phyloP scores from a whole-genome alignment of 2,329 filamentous ascomycete genomes.

The Ascochyta fabae region DNA sequence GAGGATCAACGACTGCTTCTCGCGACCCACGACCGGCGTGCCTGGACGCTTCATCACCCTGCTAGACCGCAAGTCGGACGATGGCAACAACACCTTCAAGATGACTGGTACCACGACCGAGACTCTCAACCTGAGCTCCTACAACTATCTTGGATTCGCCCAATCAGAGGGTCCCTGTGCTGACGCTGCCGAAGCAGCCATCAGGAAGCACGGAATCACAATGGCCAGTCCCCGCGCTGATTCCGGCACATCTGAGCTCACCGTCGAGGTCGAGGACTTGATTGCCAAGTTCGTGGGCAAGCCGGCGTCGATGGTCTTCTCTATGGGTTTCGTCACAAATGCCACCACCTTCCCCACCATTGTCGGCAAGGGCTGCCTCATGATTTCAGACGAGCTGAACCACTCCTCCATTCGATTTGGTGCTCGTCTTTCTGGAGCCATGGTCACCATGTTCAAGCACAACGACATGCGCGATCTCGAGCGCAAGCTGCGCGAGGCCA shows the following conservation, averaged over 20 bases:
- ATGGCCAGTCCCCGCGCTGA: slow-evolving; percentile 83
- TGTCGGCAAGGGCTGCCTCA: slow-evolving; percentile 88
- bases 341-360: slow-evolving; percentile 90
- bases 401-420: slow-evolving; percentile 97
- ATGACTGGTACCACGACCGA: slow-evolving; percentile 90
- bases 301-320: slow-evolving; percentile 93
- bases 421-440: slow-evolving; percentile 89
- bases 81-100: slow-evolving; percentile 90
- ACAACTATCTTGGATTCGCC: slow-evolving; percentile 98
- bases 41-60: slow-evolving; percentile 93
- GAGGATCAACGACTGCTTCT: slow-evolving; percentile 96
- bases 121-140: slow-evolving; percentile 98
- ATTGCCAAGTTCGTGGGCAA: slow-evolving; percentile 94
- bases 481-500: slow-evolving; percentile 83
- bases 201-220: slow-evolving; percentile 85
- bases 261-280: slow-evolving; percentile 86
- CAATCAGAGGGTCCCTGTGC: slow-evolving; percentile 97
- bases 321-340: slow-evolving; percentile 98
- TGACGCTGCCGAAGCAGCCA: slow-evolving; percentile 84
- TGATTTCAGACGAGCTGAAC: slow-evolving; percentile 97
- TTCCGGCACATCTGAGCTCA: slow-evolving; percentile 84
- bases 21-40: slow-evolving; percentile 88
- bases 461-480: slow-evolving; percentile 94
- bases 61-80: slow-evolving; percentile 86
- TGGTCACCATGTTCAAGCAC: slow-evolving; percentile 96